Base-by-base conservation (phyloP, 2,329 filamentous ascomycete genomes). In the Cladosporium sp. region DNA sequence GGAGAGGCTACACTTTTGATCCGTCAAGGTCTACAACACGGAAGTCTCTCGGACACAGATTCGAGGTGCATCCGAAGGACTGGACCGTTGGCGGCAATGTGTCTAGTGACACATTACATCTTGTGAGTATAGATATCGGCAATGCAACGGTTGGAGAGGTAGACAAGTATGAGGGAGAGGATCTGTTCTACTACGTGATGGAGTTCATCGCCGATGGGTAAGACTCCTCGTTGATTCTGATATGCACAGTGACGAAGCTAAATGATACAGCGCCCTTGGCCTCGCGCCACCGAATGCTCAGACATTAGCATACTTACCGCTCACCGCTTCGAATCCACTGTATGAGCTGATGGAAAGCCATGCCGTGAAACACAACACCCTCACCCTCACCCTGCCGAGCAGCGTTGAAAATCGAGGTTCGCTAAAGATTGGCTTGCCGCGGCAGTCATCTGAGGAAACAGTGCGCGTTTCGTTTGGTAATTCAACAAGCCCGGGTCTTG, bases 191-290 rank as follows among this genome's bases (percentile, higher is more conserved):
- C 33, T 63, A 37, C 6, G 61, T 63, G 11, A 55, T 63, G 61
- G 50, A 55, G 16, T 63, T 63, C 11, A 37, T 63, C 6, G 61
- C 44, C n/a, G 61, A 63, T 63, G 61, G 61, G 61, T 63, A 40
- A 56, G 50, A 12, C 29, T 26, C 18, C 18, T 31, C n/a, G 16
- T 16, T 18, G 33, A 29, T 31, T 10, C 10, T n/a, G n/a, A 46
- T n/a, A 33, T 29, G 8, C 3, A 18, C 6, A 14, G 31, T 5
- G 21, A 18, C 44, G 26, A 56, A 46, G 35, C 50, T 63, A 26
- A 55, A 35, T 26, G 11, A 21, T 46, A n/a, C 8, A 63, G 61
- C 29, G 61, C 61, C 23, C 26, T 63, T 31, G 61, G 61, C 16
- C 33, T 63, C 12, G 61, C 61, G 7, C 61, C 50, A 6, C 61